These are phyloP conservation scores for Tulasnella sp. DNA, from an alignment of 768 basidiomycete genomes.

Conservation along the genomic window DNA sequence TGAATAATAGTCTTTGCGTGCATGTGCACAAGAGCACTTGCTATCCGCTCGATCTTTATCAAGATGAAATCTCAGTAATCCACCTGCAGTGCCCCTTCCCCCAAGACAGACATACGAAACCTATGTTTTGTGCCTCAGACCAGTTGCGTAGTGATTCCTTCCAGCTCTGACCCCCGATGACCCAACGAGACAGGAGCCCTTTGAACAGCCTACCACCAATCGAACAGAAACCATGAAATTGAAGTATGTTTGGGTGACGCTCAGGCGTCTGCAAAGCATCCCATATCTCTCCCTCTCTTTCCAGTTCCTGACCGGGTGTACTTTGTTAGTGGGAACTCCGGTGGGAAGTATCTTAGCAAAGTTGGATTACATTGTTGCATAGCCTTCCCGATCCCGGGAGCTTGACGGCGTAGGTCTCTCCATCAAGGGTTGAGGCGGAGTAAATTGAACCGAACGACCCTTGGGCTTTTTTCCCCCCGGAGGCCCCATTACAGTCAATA, in stretches of 20 bases:
- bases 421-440: background rate
- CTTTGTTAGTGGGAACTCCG: background rate
- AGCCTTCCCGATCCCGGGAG: background rate
- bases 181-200: background rate
- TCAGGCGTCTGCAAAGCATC: background rate
- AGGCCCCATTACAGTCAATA: background rate
- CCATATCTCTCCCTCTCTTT: background rate
- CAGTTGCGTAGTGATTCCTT: background rate
- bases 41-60: background rate
- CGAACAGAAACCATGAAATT: background rate
- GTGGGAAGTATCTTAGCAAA: background rate
- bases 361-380: background rate
- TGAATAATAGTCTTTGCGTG: background rate
- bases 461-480: background rate
- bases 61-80: background rate
- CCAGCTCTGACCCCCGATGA: background rate
- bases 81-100: too few relatives aligned
- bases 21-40: background rate
- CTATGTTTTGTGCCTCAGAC: background rate
- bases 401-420: background rate
- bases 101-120: background rate
- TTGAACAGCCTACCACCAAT: background rate
- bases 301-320: background rate
- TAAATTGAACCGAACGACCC: background rate
- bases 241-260: background rate